Conservation (phyloP, 805 yeast species). For the Ogataea neopini region DNA sequence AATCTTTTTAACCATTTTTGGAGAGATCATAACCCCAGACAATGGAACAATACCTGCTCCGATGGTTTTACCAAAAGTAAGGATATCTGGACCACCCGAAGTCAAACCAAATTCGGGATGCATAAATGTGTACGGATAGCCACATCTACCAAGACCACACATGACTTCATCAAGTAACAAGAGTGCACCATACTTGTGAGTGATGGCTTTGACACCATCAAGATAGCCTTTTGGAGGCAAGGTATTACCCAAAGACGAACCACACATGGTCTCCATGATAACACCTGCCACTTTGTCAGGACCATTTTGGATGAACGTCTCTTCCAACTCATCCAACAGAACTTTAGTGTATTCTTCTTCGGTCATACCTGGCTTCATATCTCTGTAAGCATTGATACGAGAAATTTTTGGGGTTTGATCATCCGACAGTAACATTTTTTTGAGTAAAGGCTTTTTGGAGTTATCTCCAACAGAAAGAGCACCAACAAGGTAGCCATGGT, state of each 20-base stretch:
- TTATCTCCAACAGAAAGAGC: conserved; percentile 43
- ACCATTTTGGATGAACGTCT: conserved; percentile 39
- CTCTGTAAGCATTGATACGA: conserved; percentile 38
- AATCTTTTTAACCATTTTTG: conserved; percentile 39
- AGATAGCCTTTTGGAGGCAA: conserved; percentile 48
- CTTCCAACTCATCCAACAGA: conserved; percentile 42
- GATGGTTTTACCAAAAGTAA: conserved; percentile 49
- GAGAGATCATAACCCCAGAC: conserved; percentile 45
- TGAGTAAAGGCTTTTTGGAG: conserved; percentile 35
- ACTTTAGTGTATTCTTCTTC: conserved; percentile 40
- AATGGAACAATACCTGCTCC: conserved; percentile 52
- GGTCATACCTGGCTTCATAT: conserved; percentile 37
- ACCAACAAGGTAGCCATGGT: conserved; percentile 49
- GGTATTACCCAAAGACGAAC: conserved; percentile 47
- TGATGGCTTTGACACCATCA: conserved; percentile 44
- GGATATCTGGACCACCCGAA: conserved; percentile 44
- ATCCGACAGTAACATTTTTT: conserved; percentile 27
- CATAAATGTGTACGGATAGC: conserved; percentile 44
- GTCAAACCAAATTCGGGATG: conserved; percentile 19
- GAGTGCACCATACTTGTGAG: conserved; percentile 51
- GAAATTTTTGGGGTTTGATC: conserved; percentile 32
- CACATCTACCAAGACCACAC: conserved; percentile 57
- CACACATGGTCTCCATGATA: conserved; percentile 46
- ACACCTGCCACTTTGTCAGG: conserved; percentile 45
- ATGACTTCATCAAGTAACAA: conserved; percentile 54